These are phyloP conservation scores for Podaxis sp. DNA, from an alignment of 768 basidiomycete genomes.

Conservation along the genomic window DNA sequence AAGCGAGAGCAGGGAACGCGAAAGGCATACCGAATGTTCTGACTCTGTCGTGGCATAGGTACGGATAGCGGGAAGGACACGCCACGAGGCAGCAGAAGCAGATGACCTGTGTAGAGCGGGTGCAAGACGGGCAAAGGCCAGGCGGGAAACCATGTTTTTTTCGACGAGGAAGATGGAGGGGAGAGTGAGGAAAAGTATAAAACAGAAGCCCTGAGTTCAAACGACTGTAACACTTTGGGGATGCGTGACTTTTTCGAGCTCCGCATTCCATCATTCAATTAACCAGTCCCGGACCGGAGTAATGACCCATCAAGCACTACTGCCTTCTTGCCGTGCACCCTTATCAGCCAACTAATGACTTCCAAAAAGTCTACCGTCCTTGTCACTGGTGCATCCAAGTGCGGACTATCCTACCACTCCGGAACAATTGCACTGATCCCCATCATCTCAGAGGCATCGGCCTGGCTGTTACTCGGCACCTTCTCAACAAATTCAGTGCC, in stretches of 20 bases:
- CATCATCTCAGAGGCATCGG: conserved; percentile 58
- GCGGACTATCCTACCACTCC: conserved; percentile 9
- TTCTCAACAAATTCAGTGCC: conserved; percentile 59
- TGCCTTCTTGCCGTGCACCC: not conserved
- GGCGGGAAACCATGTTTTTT: conserved; percentile 56
- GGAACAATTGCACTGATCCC: conserved; percentile 6
- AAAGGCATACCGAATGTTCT: conserved; percentile 36
- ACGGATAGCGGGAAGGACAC: conserved; percentile 41
- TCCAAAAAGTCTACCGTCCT: conserved; percentile 54
- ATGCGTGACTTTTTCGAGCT: conserved; percentile 13
- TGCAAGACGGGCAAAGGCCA: conserved; percentile 60
- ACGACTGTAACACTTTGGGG: conserved; percentile 14
- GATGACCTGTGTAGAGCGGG: conserved; percentile 50
- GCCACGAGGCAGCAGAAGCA: conserved; percentile 36
- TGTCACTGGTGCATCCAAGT: conserved; percentile 87
- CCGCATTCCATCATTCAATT: not conserved
- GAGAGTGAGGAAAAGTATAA: conserved; percentile 13
- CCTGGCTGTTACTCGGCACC: conserved; percentile 65
- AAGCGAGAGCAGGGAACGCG: conserved; percentile 15
- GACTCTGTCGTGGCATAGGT: conserved; percentile 58
- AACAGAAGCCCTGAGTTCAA: conserved; percentile 1
- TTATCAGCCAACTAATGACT: conserved; percentile 6
- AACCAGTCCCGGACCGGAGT: conserved; percentile 7
- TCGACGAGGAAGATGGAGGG: conserved; percentile 25
- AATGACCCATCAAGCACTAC: not conserved